Evolutionary conservation across 495 filamentous ascomycete species (phyloP), one percentile per base, ranked within the genome.

Genomic region (Chaetomidium leptoderma): DNA sequence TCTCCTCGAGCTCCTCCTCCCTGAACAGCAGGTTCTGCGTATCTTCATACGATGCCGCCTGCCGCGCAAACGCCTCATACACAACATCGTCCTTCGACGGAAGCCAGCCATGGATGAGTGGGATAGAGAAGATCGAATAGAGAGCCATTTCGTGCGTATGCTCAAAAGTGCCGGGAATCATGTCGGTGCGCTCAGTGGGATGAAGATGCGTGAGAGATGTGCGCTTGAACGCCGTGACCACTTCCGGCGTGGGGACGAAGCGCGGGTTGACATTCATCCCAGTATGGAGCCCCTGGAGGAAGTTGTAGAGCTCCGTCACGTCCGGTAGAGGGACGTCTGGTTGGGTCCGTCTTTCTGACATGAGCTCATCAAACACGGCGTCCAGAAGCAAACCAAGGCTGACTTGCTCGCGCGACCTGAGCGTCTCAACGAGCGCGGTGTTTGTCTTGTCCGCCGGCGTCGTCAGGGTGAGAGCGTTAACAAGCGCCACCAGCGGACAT

Each of bases 181-280:
- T 66, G 49, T 58, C 74, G 63, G 69, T 76, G 55, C 77, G 77
- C 23, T 80, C 69, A 51, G 72, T 66, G 29, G 69, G 69, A 50
- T 73, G 71, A 16, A 74, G 56, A 49, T 77, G 72, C n/a, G 68
- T 72, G 14, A 70, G 68, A 1, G 65, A 74, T 19, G 70, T 76
- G 33, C 72, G 68, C 52, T 74, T 74, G 51, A 83, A 70, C 14
- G 70, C 74, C 19, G 71, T 62, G 17, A 75, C 50, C 53, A 73
- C 71, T 14, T 76, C 66, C 13, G 71, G 36, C 27, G 68, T 63
- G 5, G 74, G 73, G n/a, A 90, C 79, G 55, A 95, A 89, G 17
- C 88, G 86, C 36, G 93, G 93, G 64, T 98, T 97, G 44, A 97
- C 93, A 65, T 97, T 97, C 92, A 98, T 95, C 36, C 93, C 93